Evolutionary conservation across 305 asterid genomes (phyloP).

Genomic region (Fraxinus xanthoxyloides): DNA sequence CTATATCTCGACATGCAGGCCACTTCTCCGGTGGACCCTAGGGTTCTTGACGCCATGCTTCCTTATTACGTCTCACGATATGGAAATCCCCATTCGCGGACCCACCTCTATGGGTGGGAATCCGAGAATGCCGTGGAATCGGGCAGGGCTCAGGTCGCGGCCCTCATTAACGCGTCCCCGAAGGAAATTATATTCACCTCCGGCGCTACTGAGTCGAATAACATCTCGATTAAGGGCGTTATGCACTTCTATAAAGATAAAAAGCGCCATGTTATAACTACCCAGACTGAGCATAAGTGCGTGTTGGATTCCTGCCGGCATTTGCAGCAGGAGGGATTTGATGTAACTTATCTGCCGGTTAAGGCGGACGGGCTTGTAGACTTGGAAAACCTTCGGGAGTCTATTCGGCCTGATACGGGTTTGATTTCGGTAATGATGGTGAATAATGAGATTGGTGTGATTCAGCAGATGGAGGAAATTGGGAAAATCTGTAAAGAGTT

Average conservation of each 20-base stretch:
- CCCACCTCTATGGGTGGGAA: conserved; percentile 99
- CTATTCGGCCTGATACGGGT: conserved; percentile 84
- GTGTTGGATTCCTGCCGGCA: conserved; percentile 90
- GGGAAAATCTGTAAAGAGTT: conserved; percentile 80
- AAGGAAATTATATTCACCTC: conserved; percentile 94
- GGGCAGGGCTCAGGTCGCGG: conserved; percentile 58
- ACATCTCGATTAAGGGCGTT: conserved; percentile 84
- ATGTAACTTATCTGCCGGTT: conserved; percentile 81
- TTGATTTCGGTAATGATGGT: conserved; percentile 95
- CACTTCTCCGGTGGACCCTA: conserved; percentile 88
- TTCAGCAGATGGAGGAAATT: conserved; percentile 82
- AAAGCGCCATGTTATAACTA: conserved; percentile 89
- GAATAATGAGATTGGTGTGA: conserved; percentile 91
- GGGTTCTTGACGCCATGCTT: conserved; percentile 89
- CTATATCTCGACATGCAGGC: conserved; percentile 97
- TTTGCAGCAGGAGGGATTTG: conserved; percentile 87
- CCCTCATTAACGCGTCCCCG: conserved; percentile 75
- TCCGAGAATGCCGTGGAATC: conserved; percentile 80
- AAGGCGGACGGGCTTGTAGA: conserved; percentile 66
- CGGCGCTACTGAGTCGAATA: conserved; percentile 91
- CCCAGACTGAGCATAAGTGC: conserved; percentile 97
- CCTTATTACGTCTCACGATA: conserved; percentile 70
- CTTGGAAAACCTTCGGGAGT: conserved; percentile 56
- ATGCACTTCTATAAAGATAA: conserved; percentile 79
- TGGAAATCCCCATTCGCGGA: conserved; percentile 94